Evolutionary conservation across 768 basidiomycete genomes (phyloP).

Genomic region (Suillus fuscotomentosus): DNA sequence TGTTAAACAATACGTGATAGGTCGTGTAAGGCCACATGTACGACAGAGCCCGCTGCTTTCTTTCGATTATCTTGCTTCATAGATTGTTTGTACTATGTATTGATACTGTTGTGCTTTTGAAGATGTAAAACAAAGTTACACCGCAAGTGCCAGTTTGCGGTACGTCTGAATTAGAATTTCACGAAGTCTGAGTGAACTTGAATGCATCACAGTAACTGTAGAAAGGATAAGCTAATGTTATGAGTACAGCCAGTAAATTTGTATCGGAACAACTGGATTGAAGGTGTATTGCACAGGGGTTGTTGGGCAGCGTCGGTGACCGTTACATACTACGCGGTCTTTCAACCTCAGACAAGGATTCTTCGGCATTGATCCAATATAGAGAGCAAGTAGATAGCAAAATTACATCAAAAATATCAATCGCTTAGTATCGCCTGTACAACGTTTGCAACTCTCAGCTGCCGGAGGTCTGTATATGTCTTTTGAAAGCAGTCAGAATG

Average conservation of each 20-base stretch:
- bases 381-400: not conserved
- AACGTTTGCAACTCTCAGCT: conserved; percentile 87
- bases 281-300: too few relatives aligned
- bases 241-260: too few relatives aligned
- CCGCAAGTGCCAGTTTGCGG: too few relatives aligned
- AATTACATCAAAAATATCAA: conserved; percentile 28
- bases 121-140: not conserved
- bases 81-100: not conserved
- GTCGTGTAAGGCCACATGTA: not conserved
- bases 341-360: not conserved
- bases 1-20: not conserved
- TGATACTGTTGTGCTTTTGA: not conserved
- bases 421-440: conserved; percentile 89
- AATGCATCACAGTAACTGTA: too few relatives aligned
- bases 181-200: too few relatives aligned
- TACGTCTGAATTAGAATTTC: too few relatives aligned
- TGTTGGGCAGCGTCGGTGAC: too few relatives aligned
- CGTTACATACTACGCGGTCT: not conserved
- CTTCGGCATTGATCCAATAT: not conserved
- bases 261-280: too few relatives aligned
- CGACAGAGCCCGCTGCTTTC: too few relatives aligned
- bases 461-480: conserved; percentile 96
- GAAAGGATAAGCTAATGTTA: too few relatives aligned
- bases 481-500: conserved; percentile 28
- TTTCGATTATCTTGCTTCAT: not conserved